Percentiles rank a stretch among this genome's conserved stretches.
Evolutionary conservation across 2,329 filamentous ascomycete species (phyloP).

Genomic region (Malbranchea zuffiana): DNA sequence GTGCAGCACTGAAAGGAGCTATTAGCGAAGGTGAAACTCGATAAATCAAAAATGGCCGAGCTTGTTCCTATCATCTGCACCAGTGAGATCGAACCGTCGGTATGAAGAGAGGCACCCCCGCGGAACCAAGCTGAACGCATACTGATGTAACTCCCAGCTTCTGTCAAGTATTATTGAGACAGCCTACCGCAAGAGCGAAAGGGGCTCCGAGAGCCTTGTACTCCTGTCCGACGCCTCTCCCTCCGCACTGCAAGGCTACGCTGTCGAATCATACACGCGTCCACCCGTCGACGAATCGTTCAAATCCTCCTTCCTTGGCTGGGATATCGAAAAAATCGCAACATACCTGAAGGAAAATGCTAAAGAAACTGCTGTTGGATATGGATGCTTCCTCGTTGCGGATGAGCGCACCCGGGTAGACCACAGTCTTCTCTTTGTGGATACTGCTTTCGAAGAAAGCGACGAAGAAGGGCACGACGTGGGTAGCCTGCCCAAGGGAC

Average conservation of each 20-base stretch:
- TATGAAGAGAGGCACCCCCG: no score
- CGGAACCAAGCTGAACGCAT: no score
- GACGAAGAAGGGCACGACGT: not conserved
- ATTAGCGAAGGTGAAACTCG: no score
- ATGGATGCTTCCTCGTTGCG: not conserved
- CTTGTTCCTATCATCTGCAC: no score
- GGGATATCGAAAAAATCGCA: not conserved
- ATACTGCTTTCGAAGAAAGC: no score
- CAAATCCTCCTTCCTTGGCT: slow-evolving; percentile 1
- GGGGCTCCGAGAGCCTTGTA: not conserved
- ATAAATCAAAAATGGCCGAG: no score
- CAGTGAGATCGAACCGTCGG: no score
- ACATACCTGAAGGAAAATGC: not conserved
- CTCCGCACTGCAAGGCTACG: not conserved
- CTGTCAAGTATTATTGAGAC: not conserved
- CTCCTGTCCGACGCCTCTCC: not conserved
- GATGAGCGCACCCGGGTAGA: not conserved
- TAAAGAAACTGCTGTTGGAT: not conserved
- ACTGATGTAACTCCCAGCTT: no score
- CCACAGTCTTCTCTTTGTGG: not conserved
- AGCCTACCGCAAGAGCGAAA: no score
- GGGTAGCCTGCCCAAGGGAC: not conserved
- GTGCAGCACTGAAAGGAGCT: no score
- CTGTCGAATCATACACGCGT: not conserved
- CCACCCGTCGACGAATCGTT: not conserved